Percentiles rank a stretch among this genome's conserved stretches.
Evolutionary conservation across 352 stramenopile genomes (phyloP).

Genomic region (Phytophthora foliorum): DNA sequence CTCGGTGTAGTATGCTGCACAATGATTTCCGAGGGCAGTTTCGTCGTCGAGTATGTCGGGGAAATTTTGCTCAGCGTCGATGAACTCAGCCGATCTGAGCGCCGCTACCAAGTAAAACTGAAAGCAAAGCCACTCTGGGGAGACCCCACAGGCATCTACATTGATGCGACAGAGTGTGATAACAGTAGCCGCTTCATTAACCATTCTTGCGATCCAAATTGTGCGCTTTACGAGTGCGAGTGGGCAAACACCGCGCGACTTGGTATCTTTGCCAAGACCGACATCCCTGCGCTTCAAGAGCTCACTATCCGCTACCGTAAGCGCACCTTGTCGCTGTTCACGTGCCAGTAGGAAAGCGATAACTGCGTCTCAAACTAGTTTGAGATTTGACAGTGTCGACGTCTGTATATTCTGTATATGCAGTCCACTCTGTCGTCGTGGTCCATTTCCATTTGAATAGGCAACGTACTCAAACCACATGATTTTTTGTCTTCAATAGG

Average conservation of each 20-base stretch:
- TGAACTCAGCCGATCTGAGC: background rate
- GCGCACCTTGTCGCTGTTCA: background rate
- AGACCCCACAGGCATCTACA: background rate
- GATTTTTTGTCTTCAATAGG: conserved; percentile 44
- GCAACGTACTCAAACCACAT: background rate
- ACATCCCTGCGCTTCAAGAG: background rate
- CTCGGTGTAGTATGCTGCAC: background rate
- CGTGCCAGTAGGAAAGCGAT: background rate
- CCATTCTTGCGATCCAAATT: background rate
- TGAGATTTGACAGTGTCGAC: too few relatives aligned
- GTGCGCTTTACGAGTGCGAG: background rate
- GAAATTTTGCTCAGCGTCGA: background rate
- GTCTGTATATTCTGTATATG: too few relatives aligned
- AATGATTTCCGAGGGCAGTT: background rate
- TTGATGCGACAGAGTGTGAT: background rate
- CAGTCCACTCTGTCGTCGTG: too few relatives aligned
- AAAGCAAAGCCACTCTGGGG: background rate
- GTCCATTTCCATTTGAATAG: too few relatives aligned
- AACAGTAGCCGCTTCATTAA: background rate
- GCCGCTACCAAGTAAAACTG: background rate
- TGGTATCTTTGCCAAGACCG: background rate
- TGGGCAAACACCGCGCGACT: background rate
- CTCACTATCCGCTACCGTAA: background rate
- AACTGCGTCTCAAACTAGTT: background rate
- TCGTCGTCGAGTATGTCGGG: background rate